Evolutionary conservation across 2,329 filamentous ascomycete genomes (phyloP), one percentile per base, ranked within the genome.

Genomic region (Phialemoniopsis sp.): DNA sequence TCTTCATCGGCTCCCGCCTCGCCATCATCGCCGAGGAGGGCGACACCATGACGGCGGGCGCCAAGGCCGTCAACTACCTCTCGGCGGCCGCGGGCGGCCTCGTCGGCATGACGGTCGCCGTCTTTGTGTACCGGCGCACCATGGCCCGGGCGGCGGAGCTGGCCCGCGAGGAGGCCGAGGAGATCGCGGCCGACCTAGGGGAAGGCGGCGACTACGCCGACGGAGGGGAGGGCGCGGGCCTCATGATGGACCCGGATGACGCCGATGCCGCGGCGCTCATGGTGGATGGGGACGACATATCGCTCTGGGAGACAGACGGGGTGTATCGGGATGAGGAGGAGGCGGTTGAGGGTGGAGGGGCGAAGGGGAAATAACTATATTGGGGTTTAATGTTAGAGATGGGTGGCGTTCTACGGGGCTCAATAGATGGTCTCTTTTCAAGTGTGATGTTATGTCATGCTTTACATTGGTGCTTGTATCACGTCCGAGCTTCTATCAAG

Each of bases 1-100:
- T 95, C 51, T 98, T 96, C 65, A 89, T 98, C 53, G 93, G 93
- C 45, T 83, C 79, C 54, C 78, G 89, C 40, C 70, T 98, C 13
- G 89, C 88, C 33, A 72, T 83, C 38, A 79, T 98, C 28, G 88
- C 87, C n/a, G 87, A 95, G 52, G 77, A 80, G 41, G 86, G 84
- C 46, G 88, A 87, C 56, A 78, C 85, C 50, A 96, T 97, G 91
- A 82, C 86, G 44, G 64, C 76, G 4, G 73, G 75, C 46, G 87
- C 87, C 46, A 93, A 90, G 60, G 73, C 80, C 19, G 70, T 97
- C 53, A 95, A 93, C 63, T 95, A 95, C 59, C 62, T 83, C 17
- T 85, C 82, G 64, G 96, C 97, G 61, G 56, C 80, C 13, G 61
- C 90, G 42, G 86, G 88, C 19, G 76, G 78, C 36, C 54, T 78